Evolutionary conservation across 2,329 filamentous ascomycete genomes (phyloP), one percentile per base, ranked within the genome.

Genomic region (Pyrenophora graminea): DNA sequence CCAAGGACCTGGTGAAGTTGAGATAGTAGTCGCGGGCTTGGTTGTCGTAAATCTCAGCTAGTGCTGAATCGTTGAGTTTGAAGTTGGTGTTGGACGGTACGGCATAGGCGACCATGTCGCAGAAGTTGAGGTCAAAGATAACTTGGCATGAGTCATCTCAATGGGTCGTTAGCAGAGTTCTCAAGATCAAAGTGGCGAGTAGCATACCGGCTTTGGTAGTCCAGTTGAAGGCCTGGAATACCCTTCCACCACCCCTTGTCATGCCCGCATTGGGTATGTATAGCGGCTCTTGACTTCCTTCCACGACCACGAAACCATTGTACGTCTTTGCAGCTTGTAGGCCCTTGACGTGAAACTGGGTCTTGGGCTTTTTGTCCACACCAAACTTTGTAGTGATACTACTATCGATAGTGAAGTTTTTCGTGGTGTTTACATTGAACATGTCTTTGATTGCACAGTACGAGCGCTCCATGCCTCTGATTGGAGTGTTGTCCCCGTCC

Each of bases 51-150:
- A 88, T 83, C 3, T 79, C 74, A 3, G 83, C 85, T 7, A 99
- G 82, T 15, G 79, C 76, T 2, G 81, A 78, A 42, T 80, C 76
- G 62, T 85, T 85, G 45, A 82, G 78, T 59, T 85, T 86, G 39
- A 78, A 83, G 31, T 78, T 74, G 2, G 84, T 80, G 65, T 96
- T 96, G 34, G 88, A 86, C 0, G 94, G 94, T 0, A 97, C 94
- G 6, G 93, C 89, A 69, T 97, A 97, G 43, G 93, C 90, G 40
- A 93, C 88, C 63, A 93, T 85, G 61, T 87, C 83, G 76, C 94
- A 99, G 72, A 97, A 95, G 0, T 85, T 79, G n/a, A 99, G 84
- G 67, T 95, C 87, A 71, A 87, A 92, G 39, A 97, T 81, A 34
- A 99, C 81, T 53, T 88, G 87, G 72, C 94, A 99, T 66, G 92